phyloP scores from a whole-genome alignment of 2,329 filamentous ascomycete genomes.

The Apiospora koreana region DNA sequence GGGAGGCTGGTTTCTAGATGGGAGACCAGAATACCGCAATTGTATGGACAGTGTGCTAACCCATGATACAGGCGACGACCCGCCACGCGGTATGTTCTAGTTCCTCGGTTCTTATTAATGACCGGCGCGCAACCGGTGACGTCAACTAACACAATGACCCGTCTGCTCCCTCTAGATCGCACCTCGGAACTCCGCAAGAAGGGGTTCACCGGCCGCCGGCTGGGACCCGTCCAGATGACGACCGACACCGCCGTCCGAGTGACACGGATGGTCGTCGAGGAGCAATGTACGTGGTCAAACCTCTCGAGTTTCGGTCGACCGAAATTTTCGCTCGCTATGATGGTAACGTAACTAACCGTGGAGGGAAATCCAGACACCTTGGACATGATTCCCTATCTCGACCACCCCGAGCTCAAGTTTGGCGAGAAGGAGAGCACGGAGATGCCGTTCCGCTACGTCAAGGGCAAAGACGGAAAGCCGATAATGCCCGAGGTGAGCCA shows the following conservation, averaged over 20 bases:
- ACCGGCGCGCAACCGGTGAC: background rate
- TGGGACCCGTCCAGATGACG: constrained; percentile 96
- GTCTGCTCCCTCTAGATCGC: constrained; percentile 60
- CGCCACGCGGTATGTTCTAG: constrained; percentile 72
- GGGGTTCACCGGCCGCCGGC: constrained; percentile 81
- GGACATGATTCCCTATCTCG: constrained; percentile 77
- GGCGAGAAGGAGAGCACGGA: constrained; percentile 91
- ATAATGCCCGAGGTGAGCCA: constrained; percentile 83
- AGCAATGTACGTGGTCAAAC: constrained; percentile 62
- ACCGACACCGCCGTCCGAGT: constrained; percentile 96
- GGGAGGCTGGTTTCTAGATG: too few relatives aligned
- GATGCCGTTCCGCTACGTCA: constrained; percentile 98
- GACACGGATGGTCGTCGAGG: constrained; percentile 84
- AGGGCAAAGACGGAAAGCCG: constrained; percentile 70
- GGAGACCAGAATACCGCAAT: too few relatives aligned
- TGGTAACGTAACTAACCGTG: background rate
- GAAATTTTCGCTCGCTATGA: background rate
- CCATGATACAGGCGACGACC: constrained; percentile 74
- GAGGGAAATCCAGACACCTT: constrained; percentile 64
- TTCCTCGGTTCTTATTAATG: background rate
- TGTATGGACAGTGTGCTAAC: constrained; percentile 9
- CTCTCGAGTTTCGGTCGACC: background rate
- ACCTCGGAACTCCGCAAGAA: constrained; percentile 95
- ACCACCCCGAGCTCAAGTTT: constrained; percentile 87
- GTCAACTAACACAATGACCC: background rate